phyloP scores from a whole-genome alignment of 192 early-diverging fungal genomes.

The Obelidium mucronatum region DNA sequence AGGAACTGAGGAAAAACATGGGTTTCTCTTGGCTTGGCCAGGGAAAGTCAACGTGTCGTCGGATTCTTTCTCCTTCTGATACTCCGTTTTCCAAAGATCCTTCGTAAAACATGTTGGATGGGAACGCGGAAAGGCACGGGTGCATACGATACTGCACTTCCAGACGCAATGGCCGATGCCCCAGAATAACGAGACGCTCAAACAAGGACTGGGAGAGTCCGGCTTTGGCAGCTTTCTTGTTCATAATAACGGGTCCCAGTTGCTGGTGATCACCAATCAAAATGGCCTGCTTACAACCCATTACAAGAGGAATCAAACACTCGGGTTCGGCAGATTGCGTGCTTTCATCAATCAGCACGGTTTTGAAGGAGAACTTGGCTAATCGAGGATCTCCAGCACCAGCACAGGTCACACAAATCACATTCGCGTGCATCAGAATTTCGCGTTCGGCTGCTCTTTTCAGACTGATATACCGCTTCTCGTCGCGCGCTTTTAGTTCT shows the following conservation, averaged over 20 bases:
- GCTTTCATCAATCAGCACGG: conserved; percentile 96
- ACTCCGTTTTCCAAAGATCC: conserved; percentile 98
- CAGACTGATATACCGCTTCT: conserved; percentile 83
- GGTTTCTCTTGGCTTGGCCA: conserved; percentile 95
- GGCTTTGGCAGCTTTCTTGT: conserved; percentile 94
- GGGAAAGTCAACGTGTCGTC: conserved; percentile 90
- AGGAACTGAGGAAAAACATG: conserved; percentile 93
- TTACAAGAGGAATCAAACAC: conserved; percentile 96
- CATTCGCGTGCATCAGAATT: conserved; percentile 92
- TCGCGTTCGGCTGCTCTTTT: conserved; percentile 90
- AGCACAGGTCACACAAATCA: conserved; percentile 96
- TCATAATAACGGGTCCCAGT: conserved; percentile 96
- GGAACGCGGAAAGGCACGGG: conserved; percentile 97
- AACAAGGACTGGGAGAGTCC: conserved; percentile 96
- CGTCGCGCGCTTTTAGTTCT: conserved; percentile 89
- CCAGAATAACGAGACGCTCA: conserved; percentile 92
- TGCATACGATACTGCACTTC: conserved; percentile 99
- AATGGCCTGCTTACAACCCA: conserved; percentile 95
- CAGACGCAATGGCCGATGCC: conserved; percentile 91
- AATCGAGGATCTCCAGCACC: conserved; percentile 97
- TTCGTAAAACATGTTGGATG: conserved; percentile 99
- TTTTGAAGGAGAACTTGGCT: conserved; percentile 85
- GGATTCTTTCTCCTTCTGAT: conserved; percentile 86
- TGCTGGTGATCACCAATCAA: conserved; percentile 99
- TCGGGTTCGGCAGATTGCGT: conserved; percentile 98